These are phyloP conservation scores for Euphorbia lathyris DNA, from an alignment of 345 rosid genomes.

Conservation along the genomic window DNA sequence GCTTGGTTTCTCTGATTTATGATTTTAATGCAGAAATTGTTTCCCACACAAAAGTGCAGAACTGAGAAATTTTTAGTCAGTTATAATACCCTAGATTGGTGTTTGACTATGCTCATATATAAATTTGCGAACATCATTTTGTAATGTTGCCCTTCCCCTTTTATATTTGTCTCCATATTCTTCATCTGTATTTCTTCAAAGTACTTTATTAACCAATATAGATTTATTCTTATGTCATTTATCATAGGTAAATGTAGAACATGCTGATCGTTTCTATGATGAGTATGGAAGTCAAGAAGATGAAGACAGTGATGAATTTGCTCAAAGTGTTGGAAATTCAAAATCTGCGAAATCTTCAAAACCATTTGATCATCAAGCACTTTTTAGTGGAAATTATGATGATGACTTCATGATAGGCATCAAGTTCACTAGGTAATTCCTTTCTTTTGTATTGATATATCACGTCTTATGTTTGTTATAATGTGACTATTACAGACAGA, in stretches of 20 bases:
- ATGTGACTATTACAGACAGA: neutral
- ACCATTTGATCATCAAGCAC: slow-evolving; percentile 78
- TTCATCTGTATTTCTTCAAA: neutral
- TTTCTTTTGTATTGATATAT: neutral
- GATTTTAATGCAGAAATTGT: neutral
- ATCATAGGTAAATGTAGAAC: slow-evolving; percentile 75
- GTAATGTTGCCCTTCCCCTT: neutral
- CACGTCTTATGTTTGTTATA: neutral
- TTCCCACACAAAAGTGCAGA: neutral
- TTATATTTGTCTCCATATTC: neutral
- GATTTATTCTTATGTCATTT: slow-evolving; percentile 11
- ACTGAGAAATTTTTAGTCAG: neutral
- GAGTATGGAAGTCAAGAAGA: slow-evolving; percentile 73
- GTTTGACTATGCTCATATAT: neutral
- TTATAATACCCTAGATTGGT: neutral
- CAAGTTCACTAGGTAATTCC: slow-evolving; percentile 79
- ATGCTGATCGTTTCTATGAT: slow-evolving; percentile 61
- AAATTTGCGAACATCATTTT: neutral
- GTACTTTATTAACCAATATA: neutral
- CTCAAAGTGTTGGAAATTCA: slow-evolving; percentile 29
- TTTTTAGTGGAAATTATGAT: slow-evolving; percentile 67
- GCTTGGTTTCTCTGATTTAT: neutral
- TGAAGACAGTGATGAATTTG: slow-evolving; percentile 29
- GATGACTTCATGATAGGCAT: slow-evolving; percentile 87
- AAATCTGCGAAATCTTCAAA: slow-evolving; percentile 54